These are phyloP conservation scores for Phylloporus sp. DNA, from an alignment of 1,284 basidiomycete species.

Conservation along the genomic window DNA sequence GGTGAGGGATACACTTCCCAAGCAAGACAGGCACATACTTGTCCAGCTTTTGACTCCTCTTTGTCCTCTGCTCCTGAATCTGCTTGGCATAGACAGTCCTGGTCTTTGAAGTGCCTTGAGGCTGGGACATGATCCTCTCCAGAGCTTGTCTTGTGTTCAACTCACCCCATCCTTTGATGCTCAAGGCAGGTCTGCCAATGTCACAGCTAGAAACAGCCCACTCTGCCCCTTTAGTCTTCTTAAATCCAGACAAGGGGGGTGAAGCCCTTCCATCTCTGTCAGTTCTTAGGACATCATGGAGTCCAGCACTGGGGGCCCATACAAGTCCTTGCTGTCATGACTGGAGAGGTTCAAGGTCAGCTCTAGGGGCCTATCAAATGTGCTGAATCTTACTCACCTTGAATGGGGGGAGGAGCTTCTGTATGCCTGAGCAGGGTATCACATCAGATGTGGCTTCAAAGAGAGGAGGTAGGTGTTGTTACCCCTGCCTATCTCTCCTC, in stretches of 20 bases:
- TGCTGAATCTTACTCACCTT: background rate
- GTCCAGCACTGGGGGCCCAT: background rate
- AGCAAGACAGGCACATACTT: background rate
- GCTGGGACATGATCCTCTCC: background rate
- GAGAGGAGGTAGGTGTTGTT: background rate
- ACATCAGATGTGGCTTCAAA: background rate
- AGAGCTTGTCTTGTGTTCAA: background rate
- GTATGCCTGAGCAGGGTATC: background rate
- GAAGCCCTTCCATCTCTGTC: background rate
- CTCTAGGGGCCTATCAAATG: too few relatives aligned
- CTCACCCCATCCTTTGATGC: background rate
- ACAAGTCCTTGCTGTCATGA: slow-evolving; percentile 3
- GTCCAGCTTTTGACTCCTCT: background rate
- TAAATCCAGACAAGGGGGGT: background rate
- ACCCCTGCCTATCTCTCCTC: background rate
- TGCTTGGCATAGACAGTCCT: background rate
- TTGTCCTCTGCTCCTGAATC: background rate
- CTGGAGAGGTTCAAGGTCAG: background rate
- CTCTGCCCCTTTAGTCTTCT: background rate
- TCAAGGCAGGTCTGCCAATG: background rate
- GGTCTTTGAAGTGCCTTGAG: background rate
- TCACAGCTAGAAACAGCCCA: background rate
- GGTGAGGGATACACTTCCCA: background rate
- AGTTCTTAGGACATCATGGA: background rate
- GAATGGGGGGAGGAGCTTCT: too few relatives aligned